Percentiles rank a stretch among this genome's conserved stretches.
Conservation (phyloP, 306 rosid genomes). For the Alnus glutinosa region DNA sequence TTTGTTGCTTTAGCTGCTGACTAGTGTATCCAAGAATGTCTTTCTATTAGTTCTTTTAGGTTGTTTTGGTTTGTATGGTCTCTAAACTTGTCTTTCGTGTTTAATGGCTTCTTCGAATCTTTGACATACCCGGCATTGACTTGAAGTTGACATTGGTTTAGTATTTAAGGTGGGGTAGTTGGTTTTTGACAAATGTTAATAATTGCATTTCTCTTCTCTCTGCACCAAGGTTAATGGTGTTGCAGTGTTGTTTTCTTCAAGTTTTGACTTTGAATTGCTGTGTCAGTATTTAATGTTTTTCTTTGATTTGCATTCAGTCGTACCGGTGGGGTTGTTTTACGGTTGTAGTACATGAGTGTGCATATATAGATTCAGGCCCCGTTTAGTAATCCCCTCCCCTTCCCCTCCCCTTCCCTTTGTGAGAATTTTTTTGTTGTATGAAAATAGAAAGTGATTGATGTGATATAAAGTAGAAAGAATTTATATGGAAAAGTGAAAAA, state of each 20-base stretch:
- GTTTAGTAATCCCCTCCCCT: too few species aligned
- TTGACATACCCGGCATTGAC: not conserved
- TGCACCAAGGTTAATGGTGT: constrained; percentile 1
- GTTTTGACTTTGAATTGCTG: not conserved
- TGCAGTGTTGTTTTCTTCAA: not conserved
- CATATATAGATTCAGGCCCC: not conserved
- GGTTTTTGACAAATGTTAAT: not conserved
- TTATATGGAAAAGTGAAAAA: too few species aligned
- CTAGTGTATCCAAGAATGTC: not conserved
- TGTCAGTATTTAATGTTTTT: not conserved
- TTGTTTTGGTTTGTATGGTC: not conserved
- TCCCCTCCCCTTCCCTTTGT: too few species aligned
- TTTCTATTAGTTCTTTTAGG: not conserved
- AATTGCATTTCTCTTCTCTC: not conserved
- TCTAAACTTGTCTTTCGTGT: not conserved
- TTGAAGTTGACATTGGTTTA: constrained; percentile 6
- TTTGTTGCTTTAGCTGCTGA: not conserved
- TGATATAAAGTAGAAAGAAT: too few species aligned
- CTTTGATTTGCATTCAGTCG: not conserved
- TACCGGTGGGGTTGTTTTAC: not conserved
- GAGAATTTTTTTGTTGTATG: too few species aligned
- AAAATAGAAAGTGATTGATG: too few species aligned
- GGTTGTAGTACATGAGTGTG: not conserved
- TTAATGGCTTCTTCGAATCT: not conserved
- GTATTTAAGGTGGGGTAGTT: not conserved